Evolutionary conservation across 805 yeast species (phyloP), one percentile per base, ranked within the genome.

Genomic region (Nematodospora valgi): DNA sequence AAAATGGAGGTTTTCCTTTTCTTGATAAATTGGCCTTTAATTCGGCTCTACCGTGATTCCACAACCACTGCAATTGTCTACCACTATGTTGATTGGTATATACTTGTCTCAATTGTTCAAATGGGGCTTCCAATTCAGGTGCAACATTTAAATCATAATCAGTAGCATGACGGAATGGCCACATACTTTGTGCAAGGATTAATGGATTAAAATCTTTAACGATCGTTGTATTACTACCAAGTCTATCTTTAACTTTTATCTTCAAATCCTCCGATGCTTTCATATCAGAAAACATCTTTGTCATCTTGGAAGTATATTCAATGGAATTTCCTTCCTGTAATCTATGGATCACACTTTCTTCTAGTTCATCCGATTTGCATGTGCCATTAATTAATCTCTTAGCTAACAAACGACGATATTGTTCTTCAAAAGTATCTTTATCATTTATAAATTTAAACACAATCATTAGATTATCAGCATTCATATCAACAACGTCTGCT

Each of bases 251-350:
- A 52, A 82, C 80, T 32, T 65, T 59, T n/a, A 53, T 44, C 48
- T 80, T 84, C 53, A 93, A 69, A 37, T 86, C 91, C 42, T 77
- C 78, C 0, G 96, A 86, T 3, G 91, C 76, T 48, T 83, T 76
- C 70, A 93, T 86, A 62, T 93, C 98, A 56, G 83, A 85, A 58
- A 93, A 89, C 99, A 93, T 93, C 49, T 88, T 86, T 15, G 95
- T 85, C 59, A 93, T 85, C 58, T 89, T 91, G 36, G 86, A 82
- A 1, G 98, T 89, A 58, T 91, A 93, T 54, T 93, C 98, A 55
- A 82, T 71, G 13, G 95, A 87, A 59, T 93, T 91, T 41, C 84
- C 95, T 39, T 84, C 83, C 56, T 88, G 94, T 46, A 93, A 72
- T 50, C 85, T 78, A 50, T 87, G 86, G 42, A 93, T 86, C 44